These are phyloP conservation scores for Bromus sterilis DNA, from an alignment of 176 grass and related monocot species.

Conservation along the genomic window DNA sequence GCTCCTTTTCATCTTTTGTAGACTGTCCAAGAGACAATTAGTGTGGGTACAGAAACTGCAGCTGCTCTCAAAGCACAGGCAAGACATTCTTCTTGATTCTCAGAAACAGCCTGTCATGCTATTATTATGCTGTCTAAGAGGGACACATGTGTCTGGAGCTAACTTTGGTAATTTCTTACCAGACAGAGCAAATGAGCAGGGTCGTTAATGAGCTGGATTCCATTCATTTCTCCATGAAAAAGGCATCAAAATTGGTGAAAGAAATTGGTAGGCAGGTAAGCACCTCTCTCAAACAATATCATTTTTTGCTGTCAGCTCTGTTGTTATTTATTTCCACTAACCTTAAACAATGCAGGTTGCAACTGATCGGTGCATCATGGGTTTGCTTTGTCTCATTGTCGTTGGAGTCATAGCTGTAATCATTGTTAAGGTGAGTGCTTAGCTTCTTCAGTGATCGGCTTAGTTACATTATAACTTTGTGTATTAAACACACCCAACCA, in stretches of 20 bases:
- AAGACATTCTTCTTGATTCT: slow-evolving; percentile 7
- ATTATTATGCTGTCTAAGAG: slow-evolving; percentile 1
- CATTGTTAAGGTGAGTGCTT: slow-evolving; percentile 70
- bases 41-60: slow-evolving; percentile 90
- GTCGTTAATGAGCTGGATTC: slow-evolving; percentile 94
- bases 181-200: slow-evolving; percentile 99
- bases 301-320: background rate
- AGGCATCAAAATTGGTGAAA: slow-evolving; percentile 87
- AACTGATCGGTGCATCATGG: slow-evolving; percentile 95
- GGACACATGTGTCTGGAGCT: background rate
- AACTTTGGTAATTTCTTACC: slow-evolving; percentile 23
- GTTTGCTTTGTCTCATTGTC: slow-evolving; percentile 88
- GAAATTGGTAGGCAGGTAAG: slow-evolving; percentile 87
- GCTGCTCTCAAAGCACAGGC: slow-evolving; percentile 90
- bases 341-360: slow-evolving; percentile 55
- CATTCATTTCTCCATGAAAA: slow-evolving; percentile 97
- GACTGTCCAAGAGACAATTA: slow-evolving; percentile 85
- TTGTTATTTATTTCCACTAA: background rate
- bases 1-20: slow-evolving; percentile 39
- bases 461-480: background rate
- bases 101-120: background rate
- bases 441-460: background rate
- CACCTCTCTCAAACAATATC: background rate
- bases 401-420: slow-evolving; percentile 84
- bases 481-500: background rate